A percentile compares a stretch with the other conserved stretches of the same genome.
Evolutionary conservation across 129 eudicot genomes (phyloP).

Genomic region (Centaurea solstitialis): DNA sequence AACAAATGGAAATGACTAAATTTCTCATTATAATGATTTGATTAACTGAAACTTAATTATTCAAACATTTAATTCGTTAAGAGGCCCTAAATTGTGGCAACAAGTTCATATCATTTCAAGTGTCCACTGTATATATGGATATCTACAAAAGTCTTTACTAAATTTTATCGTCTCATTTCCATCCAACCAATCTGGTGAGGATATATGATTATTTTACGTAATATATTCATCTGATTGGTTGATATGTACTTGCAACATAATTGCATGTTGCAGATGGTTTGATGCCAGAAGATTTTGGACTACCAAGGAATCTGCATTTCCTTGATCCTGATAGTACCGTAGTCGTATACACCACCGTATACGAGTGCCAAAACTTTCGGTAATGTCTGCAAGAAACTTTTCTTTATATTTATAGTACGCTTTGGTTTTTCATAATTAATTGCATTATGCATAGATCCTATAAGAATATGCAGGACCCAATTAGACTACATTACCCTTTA

Average conservation of each 20-base stretch:
- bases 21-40: background rate
- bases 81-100: background rate
- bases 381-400: slow-evolving; percentile 19
- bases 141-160: too few species aligned
- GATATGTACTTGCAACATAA: background rate
- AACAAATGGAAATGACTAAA: too few species aligned
- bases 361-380: slow-evolving; percentile 50
- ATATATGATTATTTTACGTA: background rate
- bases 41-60: background rate
- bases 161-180: too few species aligned
- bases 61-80: background rate
- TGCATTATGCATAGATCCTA: background rate
- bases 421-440: background rate
- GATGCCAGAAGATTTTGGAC: slow-evolving; percentile 57
- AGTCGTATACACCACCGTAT: slow-evolving; percentile 44
- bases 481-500: background rate
- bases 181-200: background rate
- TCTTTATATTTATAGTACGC: background rate
- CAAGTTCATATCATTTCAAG: background rate
- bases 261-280: slow-evolving; percentile 45
- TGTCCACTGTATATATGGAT: too few species aligned
- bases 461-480: background rate
- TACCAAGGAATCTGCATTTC: slow-evolving; percentile 40
- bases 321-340: slow-evolving; percentile 26
- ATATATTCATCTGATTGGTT: too few species aligned